Evolutionary conservation across 2,329 filamentous ascomycete species (phyloP).

Genomic region (Furcasterigmium sp.): DNA sequence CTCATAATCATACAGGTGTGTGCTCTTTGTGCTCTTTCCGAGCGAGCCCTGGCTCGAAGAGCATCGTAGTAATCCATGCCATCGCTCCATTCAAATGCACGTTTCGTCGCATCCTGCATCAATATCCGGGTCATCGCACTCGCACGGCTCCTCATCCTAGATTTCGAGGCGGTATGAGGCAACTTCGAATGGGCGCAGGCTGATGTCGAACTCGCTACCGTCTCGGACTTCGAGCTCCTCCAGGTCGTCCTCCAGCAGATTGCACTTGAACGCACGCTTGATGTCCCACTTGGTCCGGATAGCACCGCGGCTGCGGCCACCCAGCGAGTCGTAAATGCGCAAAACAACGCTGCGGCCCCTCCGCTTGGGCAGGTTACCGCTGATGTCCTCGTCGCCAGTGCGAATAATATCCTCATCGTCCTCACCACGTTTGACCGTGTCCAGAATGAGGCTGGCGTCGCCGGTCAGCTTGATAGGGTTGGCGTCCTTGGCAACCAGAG

Average conservation of each 20-base stretch:
- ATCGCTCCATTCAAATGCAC: slow-evolving; percentile 8
- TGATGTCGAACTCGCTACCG: slow-evolving; percentile 51
- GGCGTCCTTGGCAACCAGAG: slow-evolving; percentile 15
- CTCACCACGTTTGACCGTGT: slow-evolving; percentile 90
- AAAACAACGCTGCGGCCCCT: slow-evolving; percentile 76
- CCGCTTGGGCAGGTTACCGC: slow-evolving; percentile 56
- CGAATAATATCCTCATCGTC: slow-evolving; percentile 71
- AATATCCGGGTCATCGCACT: slow-evolving; percentile 6
- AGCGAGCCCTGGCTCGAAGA: too few relatives aligned
- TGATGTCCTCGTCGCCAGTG: slow-evolving; percentile 54
- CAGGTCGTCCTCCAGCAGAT: slow-evolving; percentile 82
- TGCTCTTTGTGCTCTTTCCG: too few relatives aligned
- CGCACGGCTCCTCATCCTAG: slow-evolving; percentile 22
- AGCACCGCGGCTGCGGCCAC: slow-evolving; percentile 69
- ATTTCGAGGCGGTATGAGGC: slow-evolving; percentile 67
- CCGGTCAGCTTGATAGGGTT: slow-evolving; percentile 63
- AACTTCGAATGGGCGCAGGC: slow-evolving; percentile 77
- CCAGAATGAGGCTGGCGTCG: slow-evolving; percentile 66
- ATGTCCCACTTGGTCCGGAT: slow-evolving; percentile 66
- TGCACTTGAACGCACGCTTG: slow-evolving; percentile 75
- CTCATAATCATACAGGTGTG: too few relatives aligned
- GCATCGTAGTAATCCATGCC: too few relatives aligned
- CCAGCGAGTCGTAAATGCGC: slow-evolving; percentile 82
- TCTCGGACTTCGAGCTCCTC: slow-evolving; percentile 53
- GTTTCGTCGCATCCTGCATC: not conserved